These are phyloP conservation scores for Coprinellus aureogranulatus DNA, from an alignment of 768 basidiomycete genomes.

Conservation along the genomic window DNA sequence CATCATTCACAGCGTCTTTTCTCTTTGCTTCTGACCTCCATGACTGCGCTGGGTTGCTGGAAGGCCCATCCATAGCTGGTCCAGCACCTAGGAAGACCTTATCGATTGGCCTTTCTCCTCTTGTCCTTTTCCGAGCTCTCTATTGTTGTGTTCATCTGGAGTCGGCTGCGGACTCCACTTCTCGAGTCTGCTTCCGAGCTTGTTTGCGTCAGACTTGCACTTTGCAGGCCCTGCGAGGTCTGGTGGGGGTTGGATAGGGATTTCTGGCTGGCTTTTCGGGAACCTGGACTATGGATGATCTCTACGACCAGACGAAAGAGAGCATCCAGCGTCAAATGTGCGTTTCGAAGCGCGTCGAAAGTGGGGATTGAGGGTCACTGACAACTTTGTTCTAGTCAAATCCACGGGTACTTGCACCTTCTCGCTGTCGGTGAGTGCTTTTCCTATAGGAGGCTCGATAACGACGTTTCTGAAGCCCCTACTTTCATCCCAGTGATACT, in stretches of 20 bases:
- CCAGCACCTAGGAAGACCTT: too few relatives aligned
- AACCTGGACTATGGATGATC: background rate
- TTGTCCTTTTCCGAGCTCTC: too few relatives aligned
- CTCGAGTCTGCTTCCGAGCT: background rate
- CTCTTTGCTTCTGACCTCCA: background rate
- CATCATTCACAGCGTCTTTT: background rate
- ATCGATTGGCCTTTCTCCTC: too few relatives aligned
- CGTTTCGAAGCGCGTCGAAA: background rate
- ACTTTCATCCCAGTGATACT: constrained; percentile 27
- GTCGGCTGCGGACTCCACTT: too few relatives aligned
- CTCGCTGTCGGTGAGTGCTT: constrained; percentile 30
- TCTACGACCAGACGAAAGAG: background rate
- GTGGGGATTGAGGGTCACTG: background rate
- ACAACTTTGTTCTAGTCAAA: constrained; percentile 12
- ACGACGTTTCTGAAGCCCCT: background rate
- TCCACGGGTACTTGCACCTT: constrained; percentile 31
- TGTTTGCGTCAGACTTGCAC: background rate
- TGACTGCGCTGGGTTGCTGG: background rate
- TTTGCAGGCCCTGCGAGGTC: background rate
- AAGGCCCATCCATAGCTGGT: background rate
- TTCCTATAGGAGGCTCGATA: too few relatives aligned
- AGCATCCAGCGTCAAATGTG: constrained; percentile 3
- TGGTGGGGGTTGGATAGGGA: background rate
- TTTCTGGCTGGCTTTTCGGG: background rate
- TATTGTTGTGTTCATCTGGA: too few relatives aligned